phyloP scores from a whole-genome alignment of 805 yeast species.

The Clavispora carvajalis region DNA sequence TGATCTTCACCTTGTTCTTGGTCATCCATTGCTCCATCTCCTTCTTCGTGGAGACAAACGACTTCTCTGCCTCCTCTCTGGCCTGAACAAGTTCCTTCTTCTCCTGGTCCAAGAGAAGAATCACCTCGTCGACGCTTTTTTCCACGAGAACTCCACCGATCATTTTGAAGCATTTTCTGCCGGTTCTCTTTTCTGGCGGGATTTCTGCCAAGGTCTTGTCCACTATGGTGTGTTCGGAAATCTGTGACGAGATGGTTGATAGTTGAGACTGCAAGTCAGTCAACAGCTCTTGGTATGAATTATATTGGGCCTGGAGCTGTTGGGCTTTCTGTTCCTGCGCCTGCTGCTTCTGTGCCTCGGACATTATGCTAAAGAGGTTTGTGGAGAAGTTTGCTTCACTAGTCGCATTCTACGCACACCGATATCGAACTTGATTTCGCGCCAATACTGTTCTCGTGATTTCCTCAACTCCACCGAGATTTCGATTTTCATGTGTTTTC shows the following conservation, averaged over 20 bases:
- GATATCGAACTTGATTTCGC: too few species aligned
- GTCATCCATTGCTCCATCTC: constrained; percentile 38
- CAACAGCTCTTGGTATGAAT: constrained; percentile 34
- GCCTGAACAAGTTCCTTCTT: constrained; percentile 15
- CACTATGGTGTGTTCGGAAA: constrained; percentile 38
- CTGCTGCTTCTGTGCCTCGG: constrained; percentile 12
- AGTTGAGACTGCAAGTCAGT: constrained; percentile 36
- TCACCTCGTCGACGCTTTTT: constrained; percentile 72
- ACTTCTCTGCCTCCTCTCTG: constrained; percentile 21
- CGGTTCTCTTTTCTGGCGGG: constrained; percentile 30
- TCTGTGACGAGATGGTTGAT: constrained; percentile 29
- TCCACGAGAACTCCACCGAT: constrained; percentile 89
- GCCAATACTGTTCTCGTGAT: too few species aligned
- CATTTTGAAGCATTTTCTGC: constrained; percentile 86
- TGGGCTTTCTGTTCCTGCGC: constrained; percentile 33
- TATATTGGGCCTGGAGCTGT: constrained; percentile 37
- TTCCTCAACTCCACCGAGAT: too few species aligned
- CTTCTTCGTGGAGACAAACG: constrained; percentile 22
- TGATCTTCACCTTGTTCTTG: constrained; percentile 37
- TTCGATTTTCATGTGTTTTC: too few species aligned
- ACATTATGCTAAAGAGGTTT: constrained; percentile 5
- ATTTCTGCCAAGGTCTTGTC: constrained; percentile 35
- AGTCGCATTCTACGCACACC: too few species aligned
- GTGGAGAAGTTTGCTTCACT: background rate
- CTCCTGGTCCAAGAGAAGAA: constrained; percentile 56